These are phyloP conservation scores for Dissoconium aciculare DNA, from an alignment of 2,329 filamentous ascomycete genomes.

Conservation along the genomic window DNA sequence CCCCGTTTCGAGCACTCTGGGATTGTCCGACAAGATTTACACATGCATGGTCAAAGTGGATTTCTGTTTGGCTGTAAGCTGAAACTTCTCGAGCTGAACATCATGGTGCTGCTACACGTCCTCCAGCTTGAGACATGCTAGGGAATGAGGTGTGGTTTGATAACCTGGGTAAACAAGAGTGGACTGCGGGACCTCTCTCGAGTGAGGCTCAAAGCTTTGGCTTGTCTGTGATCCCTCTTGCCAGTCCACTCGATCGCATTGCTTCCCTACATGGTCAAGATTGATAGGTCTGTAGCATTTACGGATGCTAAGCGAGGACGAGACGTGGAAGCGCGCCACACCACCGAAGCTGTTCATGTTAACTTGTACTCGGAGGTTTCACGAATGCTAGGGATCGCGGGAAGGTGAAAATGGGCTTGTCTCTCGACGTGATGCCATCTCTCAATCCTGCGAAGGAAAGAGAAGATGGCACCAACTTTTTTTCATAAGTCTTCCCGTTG, in stretches of 20 bases:
- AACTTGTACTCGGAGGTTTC: constrained; percentile 4
- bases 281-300: constrained; percentile 2
- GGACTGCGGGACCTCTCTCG: constrained; percentile 62
- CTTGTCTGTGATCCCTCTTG: constrained; percentile 50
- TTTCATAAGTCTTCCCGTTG: constrained; percentile 27
- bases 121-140: too few species aligned
- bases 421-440: constrained; percentile 10
- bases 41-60: too few species aligned
- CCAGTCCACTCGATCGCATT: constrained; percentile 9
- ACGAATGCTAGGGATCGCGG: constrained; percentile 3
- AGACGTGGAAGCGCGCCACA: constrained; percentile 1
- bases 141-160: too few species aligned
- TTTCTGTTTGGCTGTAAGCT: too few species aligned
- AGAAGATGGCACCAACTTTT: constrained; percentile 22
- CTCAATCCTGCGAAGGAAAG: constrained; percentile 13
- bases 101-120: too few species aligned
- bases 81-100: too few species aligned
- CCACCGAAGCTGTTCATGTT: constrained; percentile 3
- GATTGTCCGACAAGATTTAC: too few species aligned
- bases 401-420: constrained; percentile 15
- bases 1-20: too few species aligned
- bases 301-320: constrained; percentile 6
- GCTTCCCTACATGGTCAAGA: constrained; percentile 5
- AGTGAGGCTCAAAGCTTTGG: constrained; percentile 88
- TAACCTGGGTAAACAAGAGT: too few species aligned